Percentiles rank a stretch among this genome's conserved stretches.
Conservation (phyloP, 2,329 filamentous ascomycete genomes). For the Aspergillus fijiensis region DNA sequence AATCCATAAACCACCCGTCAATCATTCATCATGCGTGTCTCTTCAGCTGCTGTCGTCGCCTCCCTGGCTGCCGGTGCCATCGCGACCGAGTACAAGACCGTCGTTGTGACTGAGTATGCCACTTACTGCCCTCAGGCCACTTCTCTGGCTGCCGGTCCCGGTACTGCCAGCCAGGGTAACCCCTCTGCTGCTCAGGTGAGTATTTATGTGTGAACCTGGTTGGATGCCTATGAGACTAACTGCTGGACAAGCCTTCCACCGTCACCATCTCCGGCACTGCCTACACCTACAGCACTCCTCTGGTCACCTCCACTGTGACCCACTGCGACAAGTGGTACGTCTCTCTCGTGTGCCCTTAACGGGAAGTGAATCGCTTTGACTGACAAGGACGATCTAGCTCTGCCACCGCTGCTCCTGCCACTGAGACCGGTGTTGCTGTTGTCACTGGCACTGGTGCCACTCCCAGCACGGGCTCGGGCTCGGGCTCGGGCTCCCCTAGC, state of each 20-base stretch:
- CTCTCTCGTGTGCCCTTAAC: neutral
- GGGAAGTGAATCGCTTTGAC: neutral
- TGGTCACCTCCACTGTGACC: constrained; percentile 55
- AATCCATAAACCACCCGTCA: neutral
- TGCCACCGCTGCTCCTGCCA: constrained; percentile 22
- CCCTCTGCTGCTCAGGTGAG: constrained; percentile 61
- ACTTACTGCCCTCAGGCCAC: constrained; percentile 73
- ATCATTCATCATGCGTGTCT: constrained; percentile 52
- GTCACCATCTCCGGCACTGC: constrained; percentile 71
- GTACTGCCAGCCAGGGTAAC: constrained; percentile 56
- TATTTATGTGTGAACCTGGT: neutral
- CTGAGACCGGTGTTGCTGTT: constrained; percentile 20
- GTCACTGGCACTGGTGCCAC: constrained; percentile 15
- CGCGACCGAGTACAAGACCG: constrained; percentile 52
- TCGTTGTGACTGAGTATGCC: constrained; percentile 64
- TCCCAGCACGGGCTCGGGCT: constrained; percentile 4
- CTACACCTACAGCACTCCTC: constrained; percentile 61
- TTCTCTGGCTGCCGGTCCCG: constrained; percentile 59
- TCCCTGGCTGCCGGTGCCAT: constrained; percentile 42
- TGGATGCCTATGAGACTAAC: neutral
- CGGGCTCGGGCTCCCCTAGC: neutral
- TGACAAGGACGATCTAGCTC: constrained; percentile 20
- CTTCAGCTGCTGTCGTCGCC: constrained; percentile 40
- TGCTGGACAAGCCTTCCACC: constrained; percentile 56
- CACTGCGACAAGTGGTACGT: constrained; percentile 44